These are phyloP conservation scores for Myxozyma vanderwaltii DNA, from an alignment of 805 yeast species.

Conservation along the genomic window DNA sequence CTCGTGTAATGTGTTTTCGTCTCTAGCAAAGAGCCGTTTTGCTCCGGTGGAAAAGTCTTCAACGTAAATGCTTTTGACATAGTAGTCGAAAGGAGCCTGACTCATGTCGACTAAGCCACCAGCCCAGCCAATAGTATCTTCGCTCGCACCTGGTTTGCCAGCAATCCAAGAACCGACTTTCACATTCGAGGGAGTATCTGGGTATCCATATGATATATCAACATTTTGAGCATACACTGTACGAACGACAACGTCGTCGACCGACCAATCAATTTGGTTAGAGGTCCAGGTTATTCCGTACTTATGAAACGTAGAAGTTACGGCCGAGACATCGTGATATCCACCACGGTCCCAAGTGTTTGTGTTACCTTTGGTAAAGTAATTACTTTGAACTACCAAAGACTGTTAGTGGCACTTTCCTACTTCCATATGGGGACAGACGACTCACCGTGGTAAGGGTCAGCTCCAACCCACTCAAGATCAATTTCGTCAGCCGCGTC, in stretches of 20 bases:
- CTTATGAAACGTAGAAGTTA: conserved; percentile 64
- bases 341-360: conserved; percentile 78
- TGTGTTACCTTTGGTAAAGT: conserved; percentile 77
- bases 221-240: conserved; percentile 49
- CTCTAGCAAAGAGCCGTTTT: conserved; percentile 40
- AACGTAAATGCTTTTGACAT: conserved; percentile 59
- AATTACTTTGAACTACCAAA: conserved; percentile 43
- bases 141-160: conserved; percentile 52
- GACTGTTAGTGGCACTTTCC: too few relatives aligned
- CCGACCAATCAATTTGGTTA: conserved; percentile 63
- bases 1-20: neutral
- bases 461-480: conserved; percentile 84
- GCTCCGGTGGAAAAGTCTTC: conserved; percentile 51
- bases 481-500: conserved; percentile 92
- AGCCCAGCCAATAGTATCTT: conserved; percentile 73
- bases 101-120: conserved; percentile 70
- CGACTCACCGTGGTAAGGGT: conserved; percentile 62
- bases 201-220: conserved; percentile 58
- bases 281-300: conserved; percentile 85
- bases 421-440: too few relatives aligned
- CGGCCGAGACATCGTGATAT: conserved; percentile 60
- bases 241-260: conserved; percentile 72
- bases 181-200: conserved; percentile 82
- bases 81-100: conserved; percentile 63
- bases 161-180: conserved; percentile 61